Conservation (phyloP, 1,284 basidiomycete genomes). For the Gymnopus androsaceus region DNA sequence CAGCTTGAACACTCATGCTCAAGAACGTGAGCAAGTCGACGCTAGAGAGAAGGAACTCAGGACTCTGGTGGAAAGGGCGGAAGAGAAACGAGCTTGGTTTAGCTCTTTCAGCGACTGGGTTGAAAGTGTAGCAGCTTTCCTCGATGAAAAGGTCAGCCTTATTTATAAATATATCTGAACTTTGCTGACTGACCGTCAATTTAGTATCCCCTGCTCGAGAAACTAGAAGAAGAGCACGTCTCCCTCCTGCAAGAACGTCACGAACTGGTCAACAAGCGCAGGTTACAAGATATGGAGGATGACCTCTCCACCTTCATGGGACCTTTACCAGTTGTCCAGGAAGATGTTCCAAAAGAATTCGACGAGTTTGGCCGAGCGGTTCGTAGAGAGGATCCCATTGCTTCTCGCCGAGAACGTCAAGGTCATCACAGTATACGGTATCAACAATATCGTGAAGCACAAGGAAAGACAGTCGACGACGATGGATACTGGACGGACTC, state of each 20-base stretch:
- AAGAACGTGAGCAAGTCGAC: constrained; percentile 74
- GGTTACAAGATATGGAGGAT: constrained; percentile 77
- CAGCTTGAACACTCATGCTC: constrained; percentile 60
- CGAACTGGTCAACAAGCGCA: constrained; percentile 68
- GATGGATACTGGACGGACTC: constrained; percentile 89
- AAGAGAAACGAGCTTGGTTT: constrained; percentile 88
- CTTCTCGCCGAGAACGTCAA: constrained; percentile 53
- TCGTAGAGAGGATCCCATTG: constrained; percentile 47
- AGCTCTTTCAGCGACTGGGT: constrained; percentile 83
- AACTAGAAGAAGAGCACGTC: constrained; percentile 80
- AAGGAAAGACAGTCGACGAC: constrained; percentile 49
- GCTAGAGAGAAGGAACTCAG: constrained; percentile 79
- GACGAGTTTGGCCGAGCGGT: constrained; percentile 67
- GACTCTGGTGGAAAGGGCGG: constrained; percentile 76
- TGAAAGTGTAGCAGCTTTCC: constrained; percentile 83
- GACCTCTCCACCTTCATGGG: constrained; percentile 81
- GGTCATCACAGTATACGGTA: constrained; percentile 54
- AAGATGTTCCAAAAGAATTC: constrained; percentile 37
- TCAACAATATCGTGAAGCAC: constrained; percentile 40
- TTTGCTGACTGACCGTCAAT: constrained; percentile 11
- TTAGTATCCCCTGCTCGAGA: constrained; percentile 83
- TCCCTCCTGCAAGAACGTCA: constrained; percentile 76
- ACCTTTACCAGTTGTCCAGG: constrained; percentile 38
- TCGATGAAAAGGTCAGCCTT: constrained; percentile 83
- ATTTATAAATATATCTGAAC: not conserved